Evolutionary conservation across 495 filamentous ascomycete species (phyloP), one percentile per base, ranked within the genome.

Genomic region (Rhizodiscina lignyota): DNA sequence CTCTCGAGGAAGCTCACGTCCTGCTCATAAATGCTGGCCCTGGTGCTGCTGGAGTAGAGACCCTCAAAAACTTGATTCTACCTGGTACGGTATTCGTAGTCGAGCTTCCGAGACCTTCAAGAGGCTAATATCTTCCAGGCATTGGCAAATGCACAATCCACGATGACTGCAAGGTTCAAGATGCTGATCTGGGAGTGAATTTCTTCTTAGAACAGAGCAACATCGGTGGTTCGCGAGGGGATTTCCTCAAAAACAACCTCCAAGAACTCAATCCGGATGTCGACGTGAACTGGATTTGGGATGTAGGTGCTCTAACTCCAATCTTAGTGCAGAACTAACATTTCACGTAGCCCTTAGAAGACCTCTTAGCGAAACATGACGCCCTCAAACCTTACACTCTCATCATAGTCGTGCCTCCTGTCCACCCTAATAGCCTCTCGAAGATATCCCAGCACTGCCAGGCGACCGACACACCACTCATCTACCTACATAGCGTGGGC

Each of bases 261-360:
- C 66, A 69, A 45, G 89, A 99, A 60, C 60, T 99, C 32, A 99
- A 99, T 52, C 89, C 89, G n/a, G 91, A 96, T 48, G 87, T 93
- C 12, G 58, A 82, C 31, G 86, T 85, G 16, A 52, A 66, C 37
- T 75, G 50, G 50, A 59, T 64, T 54, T 55, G 50, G 40, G 63
- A 61, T 41, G 72, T 58, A 36, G 5, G 21, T 41, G n/a, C 29
- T 12, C 3, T 29, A 21, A 24, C 19, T 26, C 6, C 6, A 8
- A 16, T 0, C 4, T 32, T 15, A 19, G 6, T 40, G 65, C 64
- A 50, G 52, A 32, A 52, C 62, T 64, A 18, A 40, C 59, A 8
- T 37, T 50, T 30, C n/a, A 52, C 34, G 12, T 31, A 58, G 48
- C 36, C 59, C 52, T 45, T 67, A 12, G 54, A 64, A n/a, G 35